Evolutionary conservation across 306 rosid genomes (phyloP).

Genomic region (Rubus parviflorus): DNA sequence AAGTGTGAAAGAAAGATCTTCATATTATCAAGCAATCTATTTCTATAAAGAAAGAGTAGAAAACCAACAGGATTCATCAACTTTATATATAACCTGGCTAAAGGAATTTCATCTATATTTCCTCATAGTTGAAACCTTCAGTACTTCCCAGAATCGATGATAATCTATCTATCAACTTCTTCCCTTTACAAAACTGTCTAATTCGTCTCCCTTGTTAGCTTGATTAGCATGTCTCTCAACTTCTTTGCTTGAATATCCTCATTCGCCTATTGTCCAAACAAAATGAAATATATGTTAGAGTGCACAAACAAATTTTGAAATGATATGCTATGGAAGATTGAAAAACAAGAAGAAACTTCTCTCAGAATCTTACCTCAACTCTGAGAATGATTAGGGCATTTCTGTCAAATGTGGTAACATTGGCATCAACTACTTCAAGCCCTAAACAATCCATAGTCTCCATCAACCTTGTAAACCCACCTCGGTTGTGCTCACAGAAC

Average conservation of each 20-base stretch:
- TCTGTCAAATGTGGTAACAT: conserved; percentile 51
- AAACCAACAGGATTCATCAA: neutral
- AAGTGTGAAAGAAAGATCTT: neutral
- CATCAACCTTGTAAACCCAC: conserved; percentile 62
- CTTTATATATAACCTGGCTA: neutral
- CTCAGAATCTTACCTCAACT: conserved; percentile 58
- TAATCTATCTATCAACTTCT: neutral
- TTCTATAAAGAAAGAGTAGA: neutral
- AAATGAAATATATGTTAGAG: conserved; percentile 14
- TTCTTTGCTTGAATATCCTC: conserved; percentile 45
- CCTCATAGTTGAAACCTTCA: neutral
- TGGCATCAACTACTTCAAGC: conserved; percentile 56
- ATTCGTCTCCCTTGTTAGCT: conserved; percentile 26
- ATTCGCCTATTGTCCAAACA: conserved; percentile 46
- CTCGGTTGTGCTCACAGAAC: conserved; percentile 43
- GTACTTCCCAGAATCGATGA: neutral
- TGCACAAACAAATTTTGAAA: neutral
- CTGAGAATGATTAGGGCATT: conserved; percentile 47
- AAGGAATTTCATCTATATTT: conserved; percentile 4
- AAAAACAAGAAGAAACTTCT: neutral
- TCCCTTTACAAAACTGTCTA: neutral
- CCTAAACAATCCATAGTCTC: conserved; percentile 64
- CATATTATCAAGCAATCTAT: neutral
- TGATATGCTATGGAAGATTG: conserved; percentile 1
- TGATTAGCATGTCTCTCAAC: conserved; percentile 46